phyloP scores from a whole-genome alignment of 768 basidiomycete species.

The Phylloporus sp. region DNA sequence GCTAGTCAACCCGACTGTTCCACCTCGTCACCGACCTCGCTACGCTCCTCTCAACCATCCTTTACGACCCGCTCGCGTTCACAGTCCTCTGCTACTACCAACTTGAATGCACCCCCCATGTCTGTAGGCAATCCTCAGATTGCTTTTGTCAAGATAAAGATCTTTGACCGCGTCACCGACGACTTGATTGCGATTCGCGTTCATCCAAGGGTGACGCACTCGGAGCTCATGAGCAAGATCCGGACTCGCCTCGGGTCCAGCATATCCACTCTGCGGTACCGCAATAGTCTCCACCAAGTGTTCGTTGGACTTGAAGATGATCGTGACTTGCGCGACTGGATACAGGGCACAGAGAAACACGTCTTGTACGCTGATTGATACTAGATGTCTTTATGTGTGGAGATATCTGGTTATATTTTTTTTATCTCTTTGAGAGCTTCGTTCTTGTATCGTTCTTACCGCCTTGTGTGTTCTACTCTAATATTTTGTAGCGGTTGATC shows the following conservation, averaged over 20 bases:
- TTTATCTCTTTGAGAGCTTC: conserved; percentile 25
- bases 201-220: conserved; percentile 83
- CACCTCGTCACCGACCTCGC: conserved; percentile 44
- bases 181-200: conserved; percentile 97
- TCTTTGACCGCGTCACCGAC: conserved; percentile 89
- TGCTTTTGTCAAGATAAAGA: conserved; percentile 97
- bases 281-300: conserved; percentile 62
- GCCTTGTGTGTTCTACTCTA: conserved; percentile 6
- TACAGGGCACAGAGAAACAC: conserved; percentile 76
- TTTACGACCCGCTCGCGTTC: conserved; percentile 52
- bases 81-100: conserved; percentile 46
- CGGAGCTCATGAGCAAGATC: conserved; percentile 88
- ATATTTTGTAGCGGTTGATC: conserved; percentile 6
- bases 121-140: conserved; percentile 74
- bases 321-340: conserved; percentile 63
- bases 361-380: conserved; percentile 72
- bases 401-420: conserved; percentile 25
- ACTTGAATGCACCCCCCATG: conserved; percentile 62
- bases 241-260: conserved; percentile 78
- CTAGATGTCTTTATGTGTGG: conserved; percentile 4
- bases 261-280: conserved; percentile 65
- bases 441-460: conserved; percentile 14
- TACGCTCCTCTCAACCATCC: conserved; percentile 50
- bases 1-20: conserved; percentile 22
- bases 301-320: conserved; percentile 63